These are phyloP conservation scores for Isochrysis galbana DNA, from an alignment of 78 protist genomes.

Conservation along the genomic window DNA sequence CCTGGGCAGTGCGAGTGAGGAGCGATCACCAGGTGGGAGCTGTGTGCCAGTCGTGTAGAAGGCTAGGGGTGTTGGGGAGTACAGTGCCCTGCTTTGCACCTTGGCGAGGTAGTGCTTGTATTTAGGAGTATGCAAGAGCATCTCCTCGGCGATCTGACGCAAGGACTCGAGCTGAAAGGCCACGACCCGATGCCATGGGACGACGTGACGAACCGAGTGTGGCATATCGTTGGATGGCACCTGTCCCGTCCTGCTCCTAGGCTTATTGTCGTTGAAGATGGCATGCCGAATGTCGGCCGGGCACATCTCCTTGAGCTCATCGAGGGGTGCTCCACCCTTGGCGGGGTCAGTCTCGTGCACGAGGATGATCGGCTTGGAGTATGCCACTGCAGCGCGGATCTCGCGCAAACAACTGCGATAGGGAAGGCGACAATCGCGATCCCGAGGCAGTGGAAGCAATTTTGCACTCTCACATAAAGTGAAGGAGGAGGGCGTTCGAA, in stretches of 20 bases:
- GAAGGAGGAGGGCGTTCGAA: too few relatives aligned
- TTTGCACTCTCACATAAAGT: too few relatives aligned
- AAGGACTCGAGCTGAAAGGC: background rate
- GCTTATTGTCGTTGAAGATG: background rate
- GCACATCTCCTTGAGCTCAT: background rate
- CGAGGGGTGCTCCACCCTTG: background rate
- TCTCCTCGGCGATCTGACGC: background rate
- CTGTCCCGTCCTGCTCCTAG: background rate
- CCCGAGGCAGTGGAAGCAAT: too few relatives aligned
- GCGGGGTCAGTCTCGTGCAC: background rate
- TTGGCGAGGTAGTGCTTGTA: too few relatives aligned
- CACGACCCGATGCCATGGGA: background rate
- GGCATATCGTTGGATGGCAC: background rate
- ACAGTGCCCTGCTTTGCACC: too few relatives aligned
- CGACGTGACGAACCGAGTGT: background rate
- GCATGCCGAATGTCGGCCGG: background rate
- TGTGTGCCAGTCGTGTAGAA: too few relatives aligned
- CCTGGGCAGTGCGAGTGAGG: too few relatives aligned
- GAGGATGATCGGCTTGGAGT: background rate
- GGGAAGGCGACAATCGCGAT: too few relatives aligned
- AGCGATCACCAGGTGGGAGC: too few relatives aligned
- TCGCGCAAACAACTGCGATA: background rate
- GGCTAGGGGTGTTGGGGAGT: too few relatives aligned
- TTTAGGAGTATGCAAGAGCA: background rate
- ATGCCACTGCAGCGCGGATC: background rate